Base-by-base conservation (phyloP, 805 yeast genomes). In the Myxozyma melibiosi region DNA sequence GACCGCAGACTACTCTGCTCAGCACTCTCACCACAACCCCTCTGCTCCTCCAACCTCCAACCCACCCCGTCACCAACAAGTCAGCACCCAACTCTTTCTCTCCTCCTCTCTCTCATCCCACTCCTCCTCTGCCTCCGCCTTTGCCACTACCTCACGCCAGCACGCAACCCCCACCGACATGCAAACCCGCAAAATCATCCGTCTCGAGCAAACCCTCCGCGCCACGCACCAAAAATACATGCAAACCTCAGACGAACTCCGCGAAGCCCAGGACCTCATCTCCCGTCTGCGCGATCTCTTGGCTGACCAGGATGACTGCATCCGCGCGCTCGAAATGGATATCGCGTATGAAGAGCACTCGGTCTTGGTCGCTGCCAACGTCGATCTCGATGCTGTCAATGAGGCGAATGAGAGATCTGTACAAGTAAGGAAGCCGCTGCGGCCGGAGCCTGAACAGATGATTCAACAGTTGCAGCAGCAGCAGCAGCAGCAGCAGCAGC, bases 291-390 rank as follows among this genome's bases (percentile, higher is more conserved):
- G 49, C 13, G 57, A 53, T 33, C 28, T 34, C 14, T 37, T 57
- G 13, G 45, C 30, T 24, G 61, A 57, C 31, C 61, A 57, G 42
- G 61, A 57, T 31, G 61, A 57, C 16, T 53, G 47, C 31, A 53
- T 57, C 14, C 49, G 61, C 7, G 50, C 53, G 8, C 38, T 57
- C 58, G 61, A 57, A 28, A 47, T 53, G 30, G 58, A 47, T 1
- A 42, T 40, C 20, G 30, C 38, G 7, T 31, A 16, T 16, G 40
- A 18, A 30, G 45, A 48, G 40, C 37, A 47, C 24, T 25, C 46
- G 24, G 30, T 25, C n/a, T 27, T 6, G 13, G n/a, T 8, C 31
- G 44, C 8, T 20, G 14, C 41, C 22, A 27, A 11, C 16, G 22
- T 13, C 11, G 38, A 16, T n/a, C 14, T 43, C 9, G n/a, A 6